Base-by-base conservation (phyloP, 2,329 filamentous ascomycete species). In the Fusarium nygamai region DNA sequence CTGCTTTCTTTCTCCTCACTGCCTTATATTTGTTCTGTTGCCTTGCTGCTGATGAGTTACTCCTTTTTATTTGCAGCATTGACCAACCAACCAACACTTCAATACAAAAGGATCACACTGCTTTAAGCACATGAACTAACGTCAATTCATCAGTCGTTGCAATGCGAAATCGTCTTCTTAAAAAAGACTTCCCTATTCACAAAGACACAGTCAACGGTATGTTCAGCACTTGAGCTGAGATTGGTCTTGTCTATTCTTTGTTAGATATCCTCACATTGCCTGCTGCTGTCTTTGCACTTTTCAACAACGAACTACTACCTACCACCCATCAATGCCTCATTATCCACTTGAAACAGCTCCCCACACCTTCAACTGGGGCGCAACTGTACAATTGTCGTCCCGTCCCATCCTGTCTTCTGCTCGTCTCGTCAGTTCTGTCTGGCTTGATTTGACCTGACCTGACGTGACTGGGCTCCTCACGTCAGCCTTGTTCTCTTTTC, bases 111-210 rank as follows among this genome's bases (percentile, higher is more conserved):
- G 20, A 56, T 44, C 27, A 24, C 19, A 38, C 34, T 29, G 19
- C 31, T 29, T 29, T 48, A 46, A 19, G 33, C 46, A 50, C 24
- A 33, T 36, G 33, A 33, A 38, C 34, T 39, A 46, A 59, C 51
- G 61, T 34, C 50, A 38, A 31, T 43, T 34, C 27, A 20, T 39
- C 31, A 72, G 51, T 58, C 58, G 60, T 53, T 76, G 69, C 69
- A 51, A 83, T 83, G 80, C 78, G 79, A 73, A 80, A 79, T 67
- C 78, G 80, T 51, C 73, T 83, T 39, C 76, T 79, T 54, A 81
- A 80, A 59, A 81, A 79, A 63, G 78, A 79, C 51, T 83, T 84
- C 72, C 67, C 80, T 58, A 82, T 82, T 61, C 82, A 82, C 64
- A 81, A 79, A 61, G 82, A 82, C 77, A 57, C 68, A 54, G 54